Base-by-base conservation (phyloP, 179 eudicot genomes). In the Heliamphora pulchella region DNA sequence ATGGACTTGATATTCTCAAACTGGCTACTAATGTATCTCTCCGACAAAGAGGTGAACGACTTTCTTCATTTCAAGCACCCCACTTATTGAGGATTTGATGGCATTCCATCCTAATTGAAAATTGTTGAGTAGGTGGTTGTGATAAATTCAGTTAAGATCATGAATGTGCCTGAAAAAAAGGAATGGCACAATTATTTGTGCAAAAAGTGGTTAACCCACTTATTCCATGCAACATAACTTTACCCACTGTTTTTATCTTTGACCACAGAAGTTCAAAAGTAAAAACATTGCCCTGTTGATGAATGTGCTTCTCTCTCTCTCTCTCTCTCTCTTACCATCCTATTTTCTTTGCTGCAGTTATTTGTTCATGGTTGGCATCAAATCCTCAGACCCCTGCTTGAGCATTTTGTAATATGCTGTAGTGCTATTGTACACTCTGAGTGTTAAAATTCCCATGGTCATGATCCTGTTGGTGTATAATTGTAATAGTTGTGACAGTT, bases 1-100 rank as follows among this genome's bases (percentile, higher is more conserved):
- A 48, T 96, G 70, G 99, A 96, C 79, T 65, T 96, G 79, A 89
- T 96, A 67, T 94, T 96, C 84, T 94, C 99, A 44, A 94, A 96
- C 88, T 94, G 97, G 99, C 86, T 94, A 68, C 84, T 96, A 83
- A 96, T 94, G 98, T 91, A 96, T 87, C 99, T 94, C 71, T 94
- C 98, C 41, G 98, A 96, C 79, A 71, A 85, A 80, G 98, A 96
- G 98, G 99, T 96, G 78, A 79, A 50, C 15, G 1, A 78, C 13
- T 80, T 59, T 74, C 20, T 64, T 47, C 71, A 14, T 8, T 17
- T 69, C 10, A 55, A 47, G 17, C 7, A 44, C 7, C 54, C 9
- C 17, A 7, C 66, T 17, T 18, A 50, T 65, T 58, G 77, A 66
- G 77, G 39, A n/a, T 5, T 17, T 72, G 46, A 69, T 61, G 15